These are phyloP conservation scores for Umbellularia californica DNA, from an alignment of 164 flowering plant genomes.

Conservation along the genomic window DNA sequence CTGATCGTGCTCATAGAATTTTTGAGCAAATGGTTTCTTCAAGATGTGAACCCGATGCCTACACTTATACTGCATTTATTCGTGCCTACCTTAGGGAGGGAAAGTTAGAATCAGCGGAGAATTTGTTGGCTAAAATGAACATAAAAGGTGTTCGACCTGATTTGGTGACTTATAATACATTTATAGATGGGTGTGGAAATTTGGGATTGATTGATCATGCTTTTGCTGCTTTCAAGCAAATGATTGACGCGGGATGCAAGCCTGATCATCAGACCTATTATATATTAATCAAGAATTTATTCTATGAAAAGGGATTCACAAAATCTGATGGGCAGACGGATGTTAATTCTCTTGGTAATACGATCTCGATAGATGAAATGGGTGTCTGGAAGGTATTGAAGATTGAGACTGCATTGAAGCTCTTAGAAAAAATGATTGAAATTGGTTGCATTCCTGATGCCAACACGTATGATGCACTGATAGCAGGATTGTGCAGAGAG, in stretches of 20 bases:
- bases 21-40: conserved; percentile 46
- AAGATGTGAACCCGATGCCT: conserved; percentile 55
- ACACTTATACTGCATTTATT: conserved; percentile 57
- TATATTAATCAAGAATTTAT: conserved; percentile 51
- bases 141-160: conserved; percentile 54
- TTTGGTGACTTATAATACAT: conserved; percentile 37
- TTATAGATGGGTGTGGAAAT: conserved; percentile 59
- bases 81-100: conserved; percentile 47
- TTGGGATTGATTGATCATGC: conserved; percentile 38
- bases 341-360: conserved; percentile 18
- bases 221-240: conserved; percentile 55
- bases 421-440: conserved; percentile 43
- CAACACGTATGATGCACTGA: conserved; percentile 45
- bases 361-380: neutral
- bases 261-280: conserved; percentile 55
- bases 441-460: conserved; percentile 43
- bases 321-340: conserved; percentile 9
- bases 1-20: conserved; percentile 43
- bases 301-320: conserved; percentile 18
- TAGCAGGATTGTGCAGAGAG: conserved; percentile 56
- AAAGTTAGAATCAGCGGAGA: conserved; percentile 50
- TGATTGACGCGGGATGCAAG: conserved; percentile 52
- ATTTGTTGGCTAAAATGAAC: conserved; percentile 48
- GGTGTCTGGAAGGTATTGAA: conserved; percentile 62
- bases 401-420: conserved; percentile 31